Evolutionary conservation across 1,284 basidiomycete species (phyloP).

Genomic region (Marasmius oreades): DNA sequence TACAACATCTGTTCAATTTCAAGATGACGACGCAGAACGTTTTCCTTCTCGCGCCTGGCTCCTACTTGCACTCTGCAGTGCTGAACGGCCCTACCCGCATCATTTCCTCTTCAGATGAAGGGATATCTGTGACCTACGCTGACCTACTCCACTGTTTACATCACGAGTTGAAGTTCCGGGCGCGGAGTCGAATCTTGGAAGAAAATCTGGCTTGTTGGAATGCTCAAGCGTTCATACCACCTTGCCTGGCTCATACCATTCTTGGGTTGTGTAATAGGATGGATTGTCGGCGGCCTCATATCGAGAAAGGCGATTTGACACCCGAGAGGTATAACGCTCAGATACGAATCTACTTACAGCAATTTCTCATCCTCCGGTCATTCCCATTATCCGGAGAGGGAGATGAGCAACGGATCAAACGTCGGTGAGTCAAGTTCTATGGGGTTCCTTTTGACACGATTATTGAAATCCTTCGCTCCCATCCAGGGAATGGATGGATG

Average conservation of each 20-base stretch:
- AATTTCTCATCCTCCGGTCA: neutral
- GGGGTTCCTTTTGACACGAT: too few species aligned
- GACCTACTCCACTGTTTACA: neutral
- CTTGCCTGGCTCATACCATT: neutral
- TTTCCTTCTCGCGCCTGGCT: neutral
- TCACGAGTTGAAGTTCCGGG: neutral
- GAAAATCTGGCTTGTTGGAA: neutral
- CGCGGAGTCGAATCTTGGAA: neutral
- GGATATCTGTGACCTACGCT: neutral
- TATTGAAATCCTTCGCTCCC: neutral
- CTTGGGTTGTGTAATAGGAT: neutral
- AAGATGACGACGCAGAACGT: constrained; percentile 4
- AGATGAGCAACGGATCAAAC: neutral
- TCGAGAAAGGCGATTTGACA: neutral
- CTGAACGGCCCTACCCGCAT: neutral
- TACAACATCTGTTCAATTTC: neutral
- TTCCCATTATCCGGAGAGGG: neutral
- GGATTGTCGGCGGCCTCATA: neutral
- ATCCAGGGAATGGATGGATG: neutral
- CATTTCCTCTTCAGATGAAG: neutral
- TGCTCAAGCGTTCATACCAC: neutral
- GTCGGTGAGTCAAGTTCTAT: neutral
- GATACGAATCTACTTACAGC: neutral
- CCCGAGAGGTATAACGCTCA: constrained; percentile 1
- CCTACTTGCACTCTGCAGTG: neutral